Evolutionary conservation across 345 rosid species (phyloP).

Genomic region (Tarenaya hassleriana): DNA sequence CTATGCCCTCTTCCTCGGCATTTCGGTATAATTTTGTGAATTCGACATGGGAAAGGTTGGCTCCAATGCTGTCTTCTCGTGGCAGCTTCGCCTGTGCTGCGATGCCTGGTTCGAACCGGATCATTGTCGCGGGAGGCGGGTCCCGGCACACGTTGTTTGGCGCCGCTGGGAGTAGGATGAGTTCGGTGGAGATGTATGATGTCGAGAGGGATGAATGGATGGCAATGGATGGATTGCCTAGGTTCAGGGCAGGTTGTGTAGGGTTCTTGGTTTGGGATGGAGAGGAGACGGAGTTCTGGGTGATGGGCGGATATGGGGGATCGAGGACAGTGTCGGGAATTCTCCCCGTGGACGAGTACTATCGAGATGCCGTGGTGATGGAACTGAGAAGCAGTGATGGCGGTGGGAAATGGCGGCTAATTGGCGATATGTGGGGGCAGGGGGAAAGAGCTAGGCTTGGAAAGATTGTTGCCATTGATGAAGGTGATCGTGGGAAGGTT

Average conservation of each 20-base stretch:
- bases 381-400: conserved; percentile 33
- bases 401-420: conserved; percentile 53
- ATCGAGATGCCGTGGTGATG: conserved; percentile 74
- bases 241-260: conserved; percentile 79
- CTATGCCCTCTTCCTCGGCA: conserved; percentile 55
- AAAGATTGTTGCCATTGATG: conserved; percentile 61
- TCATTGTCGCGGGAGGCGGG: conserved; percentile 86
- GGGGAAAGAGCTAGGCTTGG: conserved; percentile 61
- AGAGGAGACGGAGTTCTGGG: conserved; percentile 75
- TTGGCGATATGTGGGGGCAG: conserved; percentile 78
- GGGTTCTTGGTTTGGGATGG: conserved; percentile 50
- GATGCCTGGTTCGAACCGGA: conserved; percentile 35
- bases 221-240: conserved; percentile 55
- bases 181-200: conserved; percentile 70
- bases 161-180: conserved; percentile 83
- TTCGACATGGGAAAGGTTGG: conserved; percentile 53
- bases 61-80: conserved; percentile 75
- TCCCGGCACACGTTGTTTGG: conserved; percentile 73
- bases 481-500: conserved; percentile 37
- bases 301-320: conserved; percentile 90
- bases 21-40: conserved; percentile 56
- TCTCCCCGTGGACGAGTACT: conserved; percentile 78
- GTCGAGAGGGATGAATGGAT: conserved; percentile 69
- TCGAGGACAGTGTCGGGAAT: conserved; percentile 73
- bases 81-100: conserved; percentile 87